These are phyloP conservation scores for Pseudogymnoascus pannorum DNA, from an alignment of 2,329 filamentous ascomycete genomes.

Conservation along the genomic window DNA sequence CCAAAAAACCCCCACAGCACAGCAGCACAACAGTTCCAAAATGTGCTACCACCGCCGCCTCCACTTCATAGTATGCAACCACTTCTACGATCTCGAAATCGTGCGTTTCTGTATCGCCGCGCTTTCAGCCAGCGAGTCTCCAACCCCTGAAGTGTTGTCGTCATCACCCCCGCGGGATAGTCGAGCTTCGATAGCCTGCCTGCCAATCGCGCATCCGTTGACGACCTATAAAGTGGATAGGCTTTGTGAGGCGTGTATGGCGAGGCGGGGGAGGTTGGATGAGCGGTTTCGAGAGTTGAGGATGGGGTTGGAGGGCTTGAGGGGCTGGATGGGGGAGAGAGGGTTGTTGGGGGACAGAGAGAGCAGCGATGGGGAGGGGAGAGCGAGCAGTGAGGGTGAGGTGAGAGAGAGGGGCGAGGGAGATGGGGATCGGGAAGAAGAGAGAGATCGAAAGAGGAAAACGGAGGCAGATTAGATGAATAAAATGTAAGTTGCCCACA, in stretches of 20 bases:
- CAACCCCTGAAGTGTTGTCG: background rate
- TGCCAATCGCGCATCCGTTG: background rate
- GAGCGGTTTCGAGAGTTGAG: background rate
- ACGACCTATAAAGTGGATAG: background rate
- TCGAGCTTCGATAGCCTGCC: background rate
- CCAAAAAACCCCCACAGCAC: background rate
- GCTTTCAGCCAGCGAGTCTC: slow-evolving; percentile 3
- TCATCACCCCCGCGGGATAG: background rate
- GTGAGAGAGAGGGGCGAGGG: background rate
- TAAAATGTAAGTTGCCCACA: background rate
- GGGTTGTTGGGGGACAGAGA: background rate
- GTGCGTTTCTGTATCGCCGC: slow-evolving; percentile 26
- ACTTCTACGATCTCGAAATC: slow-evolving; percentile 31
- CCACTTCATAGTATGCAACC: slow-evolving; percentile 50
- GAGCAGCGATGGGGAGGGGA: background rate
- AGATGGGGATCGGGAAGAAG: background rate
- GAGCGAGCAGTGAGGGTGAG: background rate
- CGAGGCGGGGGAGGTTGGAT: background rate
- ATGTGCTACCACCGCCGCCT: slow-evolving; percentile 37
- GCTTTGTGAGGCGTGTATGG: background rate
- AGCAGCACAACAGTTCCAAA: background rate
- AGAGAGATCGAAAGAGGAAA: background rate
- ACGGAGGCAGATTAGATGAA: background rate
- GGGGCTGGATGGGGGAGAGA: background rate
- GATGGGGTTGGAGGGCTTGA: background rate